Percentiles rank a stretch among this genome's conserved stretches.
Evolutionary conservation across 176 grass and related monocot genomes (phyloP).

Genomic region (Eleusine indica): DNA sequence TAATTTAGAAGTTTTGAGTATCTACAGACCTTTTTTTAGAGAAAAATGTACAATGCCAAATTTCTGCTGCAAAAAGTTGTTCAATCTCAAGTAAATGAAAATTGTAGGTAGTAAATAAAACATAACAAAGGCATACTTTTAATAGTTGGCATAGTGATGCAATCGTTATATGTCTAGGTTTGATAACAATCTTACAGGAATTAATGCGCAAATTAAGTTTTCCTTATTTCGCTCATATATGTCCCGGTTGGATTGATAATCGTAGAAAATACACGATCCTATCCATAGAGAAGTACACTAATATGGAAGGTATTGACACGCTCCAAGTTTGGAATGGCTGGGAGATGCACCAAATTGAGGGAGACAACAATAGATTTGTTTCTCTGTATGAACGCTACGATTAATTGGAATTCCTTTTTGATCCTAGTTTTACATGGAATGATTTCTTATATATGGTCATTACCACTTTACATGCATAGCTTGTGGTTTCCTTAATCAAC

Average conservation of each 20-base stretch:
- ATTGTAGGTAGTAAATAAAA: too few relatives aligned
- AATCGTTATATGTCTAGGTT: neutral
- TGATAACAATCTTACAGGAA: neutral
- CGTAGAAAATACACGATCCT: too few relatives aligned
- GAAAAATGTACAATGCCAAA: too few relatives aligned
- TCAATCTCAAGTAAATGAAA: too few relatives aligned
- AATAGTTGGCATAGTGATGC: neutral
- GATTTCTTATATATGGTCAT: neutral
- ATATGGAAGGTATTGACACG: neutral
- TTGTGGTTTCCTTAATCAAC: neutral
- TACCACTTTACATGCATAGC: neutral
- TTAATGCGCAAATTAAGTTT: neutral
- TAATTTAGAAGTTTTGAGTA: too few relatives aligned
- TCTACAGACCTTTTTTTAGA: too few relatives aligned
- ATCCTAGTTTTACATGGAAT: neutral
- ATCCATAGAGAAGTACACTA: neutral
- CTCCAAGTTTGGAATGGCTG: neutral
- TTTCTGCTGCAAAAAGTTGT: neutral
- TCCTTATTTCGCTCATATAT: neutral
- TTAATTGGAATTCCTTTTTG: neutral
- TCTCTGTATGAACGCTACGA: neutral
- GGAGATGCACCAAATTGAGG: neutral
- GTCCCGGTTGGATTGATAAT: too few relatives aligned
- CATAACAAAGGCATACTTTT: too few relatives aligned
- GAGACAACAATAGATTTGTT: neutral